These are phyloP conservation scores for Lablab purpureus DNA, from an alignment of 306 rosid species.

Conservation along the genomic window DNA sequence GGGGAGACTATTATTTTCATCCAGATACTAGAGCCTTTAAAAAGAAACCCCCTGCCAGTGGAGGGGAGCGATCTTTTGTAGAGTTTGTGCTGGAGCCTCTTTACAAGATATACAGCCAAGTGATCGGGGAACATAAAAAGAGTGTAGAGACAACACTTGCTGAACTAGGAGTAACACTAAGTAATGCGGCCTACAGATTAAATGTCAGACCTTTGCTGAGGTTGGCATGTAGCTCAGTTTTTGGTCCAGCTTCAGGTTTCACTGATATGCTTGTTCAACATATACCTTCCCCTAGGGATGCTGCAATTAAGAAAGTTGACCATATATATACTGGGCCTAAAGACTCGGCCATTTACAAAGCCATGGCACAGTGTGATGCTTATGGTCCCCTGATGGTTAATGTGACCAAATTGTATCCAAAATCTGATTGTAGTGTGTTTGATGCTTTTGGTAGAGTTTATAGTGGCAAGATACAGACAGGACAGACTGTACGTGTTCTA, in stretches of 20 bases:
- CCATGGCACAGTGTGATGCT: slow-evolving; percentile 87
- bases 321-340: slow-evolving; percentile 89
- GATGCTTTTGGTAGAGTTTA: slow-evolving; percentile 98
- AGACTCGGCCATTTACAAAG: slow-evolving; percentile 82
- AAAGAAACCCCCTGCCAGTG: slow-evolving; percentile 86
- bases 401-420: slow-evolving; percentile 92
- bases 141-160: slow-evolving; percentile 98
- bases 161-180: slow-evolving; percentile 91
- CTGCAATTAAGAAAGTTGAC: slow-evolving; percentile 85
- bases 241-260: slow-evolving; percentile 88
- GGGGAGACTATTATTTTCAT: slow-evolving; percentile 94
- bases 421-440: slow-evolving; percentile 97
- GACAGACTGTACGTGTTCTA: slow-evolving; percentile 88
- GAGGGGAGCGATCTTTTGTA: slow-evolving; percentile 96
- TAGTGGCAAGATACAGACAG: slow-evolving; percentile 93
- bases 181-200: slow-evolving; percentile 92
- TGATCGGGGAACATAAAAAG: slow-evolving; percentile 96
- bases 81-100: slow-evolving; percentile 94
- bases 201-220: slow-evolving; percentile 95
- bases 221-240: slow-evolving; percentile 96
- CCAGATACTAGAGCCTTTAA: slow-evolving; percentile 78
- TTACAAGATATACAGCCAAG: slow-evolving; percentile 95
- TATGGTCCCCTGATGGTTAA: slow-evolving; percentile 93
- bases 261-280: slow-evolving; percentile 96
- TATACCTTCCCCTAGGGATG: slow-evolving; percentile 92